Evolutionary conservation across 1,284 basidiomycete genomes (phyloP), one percentile per base, ranked within the genome.

Genomic region (Trichosporon ovoides): DNA sequence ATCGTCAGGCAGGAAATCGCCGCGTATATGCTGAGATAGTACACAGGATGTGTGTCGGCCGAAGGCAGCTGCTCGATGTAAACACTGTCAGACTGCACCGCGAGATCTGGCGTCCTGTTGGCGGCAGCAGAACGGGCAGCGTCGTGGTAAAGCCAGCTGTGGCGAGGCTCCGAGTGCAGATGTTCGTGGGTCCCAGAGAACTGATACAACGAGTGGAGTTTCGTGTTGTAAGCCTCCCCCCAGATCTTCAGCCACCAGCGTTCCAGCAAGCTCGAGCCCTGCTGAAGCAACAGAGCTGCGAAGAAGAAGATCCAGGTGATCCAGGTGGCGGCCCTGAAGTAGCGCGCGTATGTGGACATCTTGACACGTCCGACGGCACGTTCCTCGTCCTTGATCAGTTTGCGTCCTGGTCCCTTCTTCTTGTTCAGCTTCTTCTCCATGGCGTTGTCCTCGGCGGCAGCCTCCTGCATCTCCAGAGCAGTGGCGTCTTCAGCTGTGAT

Each of bases 331-430:
- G 80, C 76, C 12, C 71, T 80, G 58, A 92, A 78, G 71, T 91
- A 91, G 13, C 83, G 85, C 62, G 85, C 84, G 72, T 92, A 92
- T 46, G 90, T 85, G 2, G 75, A 71, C 86, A 86, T 88, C 68
- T 89, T 88, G 35, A 92, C 89, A 53, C 83, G 82, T 2, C 89
- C 89, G 1, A 81, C 80, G 40, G 87, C 85, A 19, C 89, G 78
- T 65, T 86, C 84, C 58, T 76, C 74, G 52, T 76, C 73, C 63
- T 75, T 69, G 28, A 77, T 63, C 6, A 75, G 69, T 60, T 77
- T 77, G 57, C 70, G 72, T 6, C 64, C 74, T 40, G 59, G 71
- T 59, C 48, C 69, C 69, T 52, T 66, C 71, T 66, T 78, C 74
- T 69, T 71, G 60, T 56, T 54, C 58, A 64, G 68, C 51, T 50